phyloP scores from a whole-genome alignment of 257 asterid species.

The Eucommia ulmoides region DNA sequence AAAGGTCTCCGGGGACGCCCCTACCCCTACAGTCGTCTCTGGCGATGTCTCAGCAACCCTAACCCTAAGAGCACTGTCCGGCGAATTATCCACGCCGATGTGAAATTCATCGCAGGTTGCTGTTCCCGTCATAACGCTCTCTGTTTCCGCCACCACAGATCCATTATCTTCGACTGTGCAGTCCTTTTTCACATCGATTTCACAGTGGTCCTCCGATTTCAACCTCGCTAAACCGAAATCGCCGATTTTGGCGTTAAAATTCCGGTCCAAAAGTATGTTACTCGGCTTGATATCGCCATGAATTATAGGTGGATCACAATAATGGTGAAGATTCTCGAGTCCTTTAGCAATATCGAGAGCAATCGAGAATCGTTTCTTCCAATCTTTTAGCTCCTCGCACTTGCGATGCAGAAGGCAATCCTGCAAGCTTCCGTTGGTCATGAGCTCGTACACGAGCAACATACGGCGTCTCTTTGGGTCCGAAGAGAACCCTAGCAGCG shows the following conservation, averaged over 20 bases:
- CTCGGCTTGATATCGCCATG: conserved; percentile 98
- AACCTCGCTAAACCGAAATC: conserved; percentile 93
- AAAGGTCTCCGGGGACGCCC: conserved; percentile 48
- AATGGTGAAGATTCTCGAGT: conserved; percentile 78
- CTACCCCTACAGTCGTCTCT: conserved; percentile 34
- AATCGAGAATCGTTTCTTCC: conserved; percentile 59
- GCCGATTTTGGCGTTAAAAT: conserved; percentile 66
- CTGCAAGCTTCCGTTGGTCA: conserved; percentile 89
- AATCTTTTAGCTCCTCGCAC: conserved; percentile 56
- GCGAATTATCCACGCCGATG: conserved; percentile 49
- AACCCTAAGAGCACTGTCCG: conserved; percentile 54
- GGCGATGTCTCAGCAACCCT: conserved; percentile 41
- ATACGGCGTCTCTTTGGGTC: conserved; percentile 63
- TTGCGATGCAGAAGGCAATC: conserved; percentile 79
- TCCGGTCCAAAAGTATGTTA: conserved; percentile 54
- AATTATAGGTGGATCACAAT: conserved; percentile 76
- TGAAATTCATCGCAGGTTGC: conserved; percentile 53
- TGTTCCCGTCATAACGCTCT: conserved; percentile 65
- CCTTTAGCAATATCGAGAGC: conserved; percentile 78
- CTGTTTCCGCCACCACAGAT: conserved; percentile 65
- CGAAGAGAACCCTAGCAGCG: conserved; percentile 67
- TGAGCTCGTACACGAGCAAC: conserved; percentile 75
- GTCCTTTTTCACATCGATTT: conserved; percentile 43
- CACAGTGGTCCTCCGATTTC: conserved; percentile 47
- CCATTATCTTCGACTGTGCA: conserved; percentile 43